Percentiles rank a stretch among this genome's conserved stretches.
Conservation (phyloP, 2,329 filamentous ascomycete species). For the Cercospora zeina region DNA sequence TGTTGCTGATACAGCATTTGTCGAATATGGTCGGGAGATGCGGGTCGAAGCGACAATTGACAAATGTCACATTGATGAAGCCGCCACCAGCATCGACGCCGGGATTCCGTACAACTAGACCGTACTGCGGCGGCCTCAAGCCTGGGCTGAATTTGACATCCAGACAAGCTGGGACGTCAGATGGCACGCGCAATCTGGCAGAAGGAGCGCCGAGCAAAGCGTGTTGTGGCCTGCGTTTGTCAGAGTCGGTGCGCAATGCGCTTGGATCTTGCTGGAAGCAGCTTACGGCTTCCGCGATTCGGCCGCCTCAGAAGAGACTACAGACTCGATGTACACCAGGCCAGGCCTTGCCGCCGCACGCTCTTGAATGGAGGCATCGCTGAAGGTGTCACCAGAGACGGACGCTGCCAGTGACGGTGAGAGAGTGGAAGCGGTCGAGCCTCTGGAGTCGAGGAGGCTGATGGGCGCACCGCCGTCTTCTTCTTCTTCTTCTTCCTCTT, state of each 20-base stretch:
- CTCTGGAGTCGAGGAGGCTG: background rate
- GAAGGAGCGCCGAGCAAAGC: too few relatives aligned
- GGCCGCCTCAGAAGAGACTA: background rate
- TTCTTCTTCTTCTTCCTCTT: background rate
- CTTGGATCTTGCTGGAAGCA: background rate
- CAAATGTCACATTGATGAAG: conserved; percentile 14
- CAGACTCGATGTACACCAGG: background rate
- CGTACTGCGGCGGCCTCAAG: background rate
- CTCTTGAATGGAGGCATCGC: background rate
- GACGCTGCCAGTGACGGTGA: background rate
- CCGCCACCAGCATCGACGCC: background rate
- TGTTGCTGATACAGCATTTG: conserved; percentile 12
- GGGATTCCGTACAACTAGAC: conserved; percentile 9
- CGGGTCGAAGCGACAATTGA: conserved; percentile 14
- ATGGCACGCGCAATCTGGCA: background rate
- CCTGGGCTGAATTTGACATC: conserved; percentile 11
- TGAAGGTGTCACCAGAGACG: background rate
- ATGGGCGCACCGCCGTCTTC: background rate
- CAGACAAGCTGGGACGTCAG: background rate
- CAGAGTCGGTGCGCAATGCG: background rate
- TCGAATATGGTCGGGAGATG: conserved; percentile 2
- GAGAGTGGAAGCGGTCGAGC: background rate
- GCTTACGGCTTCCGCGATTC: background rate
- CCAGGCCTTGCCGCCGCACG: background rate
- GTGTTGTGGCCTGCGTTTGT: background rate